Percentiles rank a stretch among this genome's conserved stretches.
phyloP scores from a whole-genome alignment of 1,284 basidiomycete species.

The Cerioporus squamosus region DNA sequence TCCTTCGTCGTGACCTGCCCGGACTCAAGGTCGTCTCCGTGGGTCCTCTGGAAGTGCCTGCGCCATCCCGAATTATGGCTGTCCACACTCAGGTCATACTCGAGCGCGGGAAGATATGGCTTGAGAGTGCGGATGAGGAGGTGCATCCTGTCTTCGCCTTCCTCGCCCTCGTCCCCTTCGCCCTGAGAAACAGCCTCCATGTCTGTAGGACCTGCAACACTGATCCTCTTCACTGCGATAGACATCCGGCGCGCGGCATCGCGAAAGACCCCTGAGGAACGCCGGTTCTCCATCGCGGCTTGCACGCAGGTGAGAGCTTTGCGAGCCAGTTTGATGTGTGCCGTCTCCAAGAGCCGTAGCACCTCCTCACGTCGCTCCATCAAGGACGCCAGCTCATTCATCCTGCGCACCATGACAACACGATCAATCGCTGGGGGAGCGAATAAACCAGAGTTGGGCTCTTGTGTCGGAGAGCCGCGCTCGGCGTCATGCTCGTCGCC shows the following conservation, averaged over 20 bases:
- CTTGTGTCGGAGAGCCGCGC: constrained; percentile 11
- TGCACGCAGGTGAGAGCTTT: constrained; percentile 65
- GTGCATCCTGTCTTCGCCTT: constrained; percentile 58
- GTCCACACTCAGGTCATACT: constrained; percentile 8
- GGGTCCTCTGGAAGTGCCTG: not conserved
- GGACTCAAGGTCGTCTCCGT: not conserved
- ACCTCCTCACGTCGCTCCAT: constrained; percentile 77
- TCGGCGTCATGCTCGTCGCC: not conserved
- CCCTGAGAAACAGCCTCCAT: constrained; percentile 40
- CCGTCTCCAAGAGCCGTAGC: constrained; percentile 78
- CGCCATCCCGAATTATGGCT: constrained; percentile 7
- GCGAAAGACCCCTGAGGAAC: constrained; percentile 11
- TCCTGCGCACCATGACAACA: constrained; percentile 81
- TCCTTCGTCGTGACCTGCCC: not conserved
- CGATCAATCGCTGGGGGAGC: constrained; percentile 61
- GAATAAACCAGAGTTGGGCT: constrained; percentile 16
- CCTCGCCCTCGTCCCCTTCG: constrained; percentile 38
- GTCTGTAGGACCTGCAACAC: constrained; percentile 29
- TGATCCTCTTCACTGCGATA: constrained; percentile 14
- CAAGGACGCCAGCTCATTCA: constrained; percentile 82
- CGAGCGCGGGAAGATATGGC: constrained; percentile 67
- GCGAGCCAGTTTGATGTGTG: constrained; percentile 82
- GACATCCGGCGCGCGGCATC: constrained; percentile 26
- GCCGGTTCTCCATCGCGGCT: constrained; percentile 44
- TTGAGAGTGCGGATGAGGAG: constrained; percentile 64